Base-by-base conservation (phyloP, 768 basidiomycete genomes). In the Coprinopsis cinerea region DNA sequence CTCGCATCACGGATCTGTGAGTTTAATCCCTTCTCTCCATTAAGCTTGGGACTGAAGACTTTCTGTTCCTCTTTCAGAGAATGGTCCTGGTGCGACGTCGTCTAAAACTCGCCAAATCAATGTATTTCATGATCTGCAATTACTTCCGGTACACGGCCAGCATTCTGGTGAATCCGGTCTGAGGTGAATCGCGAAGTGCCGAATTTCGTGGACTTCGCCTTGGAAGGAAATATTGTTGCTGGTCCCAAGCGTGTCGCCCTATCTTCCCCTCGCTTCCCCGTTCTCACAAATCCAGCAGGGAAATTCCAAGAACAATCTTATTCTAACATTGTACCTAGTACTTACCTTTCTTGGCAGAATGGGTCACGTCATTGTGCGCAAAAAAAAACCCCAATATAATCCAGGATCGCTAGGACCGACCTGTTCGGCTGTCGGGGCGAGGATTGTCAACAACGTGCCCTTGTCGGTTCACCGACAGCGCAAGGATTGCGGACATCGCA, bases 1-100 rank as follows among this genome's bases (percentile, higher is more conserved):
- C 44, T 45, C 44, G 27, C 44, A 45, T 45, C 44, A 45, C 44
- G 44, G 44, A 45, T 45, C 44, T 45, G 51, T 47, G 51, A 47
- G 44, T 52, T 18, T 15, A 17, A 26, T 6, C 17, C 7, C 18
- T 44, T 40, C 11, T 30, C 15, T 37, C 36, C 39, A 41, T 45
- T 34, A 45, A 28, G n/a, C 13, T 20, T 15, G 23, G 27, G 23
- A 37, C 20, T 26, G 18, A 41, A n/a, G 24, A 41, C 36, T 17
- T 30, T 7, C 27, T 24, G 30, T 43, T 43, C 5, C 11, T 30
- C 39, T 15, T 28, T 18, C 22, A 11, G 23, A n/a, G n/a, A n/a
- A n/a, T n/a, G n/a, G n/a, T n/a, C n/a, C n/a, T n/a, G 17, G 22
- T 39, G 37, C 35, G 14, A 9, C n/a, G n/a, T 30, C 23, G 24